These are phyloP conservation scores for Pythium apleroticum DNA, from an alignment of 352 stramenopile species.

Conservation along the genomic window DNA sequence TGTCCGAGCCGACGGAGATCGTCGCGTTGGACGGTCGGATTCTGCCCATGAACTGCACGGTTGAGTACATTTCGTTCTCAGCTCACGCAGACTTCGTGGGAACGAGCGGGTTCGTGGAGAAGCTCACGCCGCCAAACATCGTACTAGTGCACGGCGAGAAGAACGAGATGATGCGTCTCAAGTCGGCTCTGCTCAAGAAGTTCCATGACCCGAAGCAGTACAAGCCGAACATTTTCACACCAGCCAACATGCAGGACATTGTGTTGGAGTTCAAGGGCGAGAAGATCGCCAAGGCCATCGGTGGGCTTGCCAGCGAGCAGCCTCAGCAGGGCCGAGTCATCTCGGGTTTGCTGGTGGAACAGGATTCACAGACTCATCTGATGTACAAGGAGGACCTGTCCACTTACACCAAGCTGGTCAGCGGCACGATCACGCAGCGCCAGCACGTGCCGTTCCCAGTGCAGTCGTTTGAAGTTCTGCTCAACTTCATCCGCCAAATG, in stretches of 20 bases:
- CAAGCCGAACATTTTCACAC: constrained; percentile 77
- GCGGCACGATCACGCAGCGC: constrained; percentile 76
- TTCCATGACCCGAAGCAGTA: constrained; percentile 88
- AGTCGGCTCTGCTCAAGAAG: constrained; percentile 90
- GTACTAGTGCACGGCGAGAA: constrained; percentile 97
- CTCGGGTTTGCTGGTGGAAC: constrained; percentile 80
- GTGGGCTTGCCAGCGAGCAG: constrained; percentile 63
- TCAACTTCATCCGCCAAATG: constrained; percentile 83
- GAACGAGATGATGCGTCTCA: constrained; percentile 97
- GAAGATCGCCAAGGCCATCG: constrained; percentile 88
- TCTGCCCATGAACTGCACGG: constrained; percentile 93
- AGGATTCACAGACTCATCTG: constrained; percentile 83
- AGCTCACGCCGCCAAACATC: constrained; percentile 92
- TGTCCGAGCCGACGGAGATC: constrained; percentile 95
- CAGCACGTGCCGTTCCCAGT: constrained; percentile 85
- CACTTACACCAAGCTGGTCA: constrained; percentile 84
- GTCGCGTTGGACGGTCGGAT: constrained; percentile 92
- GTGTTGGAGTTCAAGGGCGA: constrained; percentile 87
- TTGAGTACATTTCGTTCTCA: constrained; percentile 98
- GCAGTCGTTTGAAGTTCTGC: constrained; percentile 77
- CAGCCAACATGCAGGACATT: constrained; percentile 88
- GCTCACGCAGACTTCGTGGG: constrained; percentile 98
- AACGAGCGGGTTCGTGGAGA: constrained; percentile 95
- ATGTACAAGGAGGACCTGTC: constrained; percentile 86
- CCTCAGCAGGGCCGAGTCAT: constrained; percentile 79